Percentiles rank a stretch among this genome's conserved stretches.
Conservation (phyloP, 345 rosid species). For the Clarkia xantiana region DNA sequence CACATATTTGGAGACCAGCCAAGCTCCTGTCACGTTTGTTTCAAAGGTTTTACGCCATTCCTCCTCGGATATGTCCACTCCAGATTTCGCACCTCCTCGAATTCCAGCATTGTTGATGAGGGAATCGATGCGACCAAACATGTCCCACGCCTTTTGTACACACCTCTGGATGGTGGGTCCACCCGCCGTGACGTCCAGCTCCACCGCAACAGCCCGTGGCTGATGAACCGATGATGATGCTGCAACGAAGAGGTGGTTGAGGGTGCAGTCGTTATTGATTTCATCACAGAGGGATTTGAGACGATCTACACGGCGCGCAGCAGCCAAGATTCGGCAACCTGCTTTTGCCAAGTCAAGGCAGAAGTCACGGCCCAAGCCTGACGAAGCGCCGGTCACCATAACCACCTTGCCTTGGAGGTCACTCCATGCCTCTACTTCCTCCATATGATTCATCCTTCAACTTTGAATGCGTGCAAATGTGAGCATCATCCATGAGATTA, state of each 20-base stretch:
- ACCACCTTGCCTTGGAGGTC: slow-evolving; percentile 57
- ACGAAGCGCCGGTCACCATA: slow-evolving; percentile 74
- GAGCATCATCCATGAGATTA: no score
- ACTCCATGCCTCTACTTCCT: slow-evolving; percentile 65
- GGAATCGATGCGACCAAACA: slow-evolving; percentile 60
- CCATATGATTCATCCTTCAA: no score
- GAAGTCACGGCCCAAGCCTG: slow-evolving; percentile 67
- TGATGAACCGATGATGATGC: no score
- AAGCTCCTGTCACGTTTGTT: slow-evolving; percentile 59
- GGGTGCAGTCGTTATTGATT: slow-evolving; percentile 25
- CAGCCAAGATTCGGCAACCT: slow-evolving; percentile 55
- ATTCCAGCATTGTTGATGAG: slow-evolving; percentile 71
- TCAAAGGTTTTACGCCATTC: slow-evolving; percentile 44
- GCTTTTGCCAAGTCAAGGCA: slow-evolving; percentile 62
- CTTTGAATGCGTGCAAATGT: no score
- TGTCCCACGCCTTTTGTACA: slow-evolving; percentile 44
- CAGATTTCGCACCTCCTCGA: slow-evolving; percentile 32
- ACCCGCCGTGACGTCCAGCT: slow-evolving; percentile 56
- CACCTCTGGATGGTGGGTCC: slow-evolving; percentile 31
- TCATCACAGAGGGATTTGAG: slow-evolving; percentile 56
- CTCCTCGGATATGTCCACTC: slow-evolving; percentile 37
- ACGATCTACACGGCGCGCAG: slow-evolving; percentile 63
- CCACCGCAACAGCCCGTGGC: slow-evolving; percentile 46
- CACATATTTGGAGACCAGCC: slow-evolving; percentile 66
- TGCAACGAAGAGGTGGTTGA: background rate